These are phyloP conservation scores for Hysterium pulicare DNA, from an alignment of 2,329 filamentous ascomycete genomes.

Conservation along the genomic window DNA sequence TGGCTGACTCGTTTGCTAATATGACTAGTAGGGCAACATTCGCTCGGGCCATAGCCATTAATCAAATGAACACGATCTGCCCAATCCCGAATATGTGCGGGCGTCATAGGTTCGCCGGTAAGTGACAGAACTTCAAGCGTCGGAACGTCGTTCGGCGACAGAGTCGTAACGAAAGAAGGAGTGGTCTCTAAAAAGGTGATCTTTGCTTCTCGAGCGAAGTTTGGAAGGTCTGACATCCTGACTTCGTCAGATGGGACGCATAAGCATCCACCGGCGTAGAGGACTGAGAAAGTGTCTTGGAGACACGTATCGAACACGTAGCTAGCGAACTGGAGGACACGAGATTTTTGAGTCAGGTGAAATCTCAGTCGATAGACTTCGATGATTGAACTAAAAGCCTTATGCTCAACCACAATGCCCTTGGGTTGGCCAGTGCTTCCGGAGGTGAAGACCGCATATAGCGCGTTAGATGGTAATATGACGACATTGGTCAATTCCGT, in stretches of 20 bases:
- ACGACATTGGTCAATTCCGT: background rate
- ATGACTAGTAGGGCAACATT: constrained; percentile 5
- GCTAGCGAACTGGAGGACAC: constrained; percentile 7
- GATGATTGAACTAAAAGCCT: constrained; percentile 7
- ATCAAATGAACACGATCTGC: constrained; percentile 5
- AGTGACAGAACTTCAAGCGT: constrained; percentile 6
- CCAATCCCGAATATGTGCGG: background rate
- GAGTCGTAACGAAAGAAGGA: constrained; percentile 20
- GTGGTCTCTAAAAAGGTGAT: constrained; percentile 6
- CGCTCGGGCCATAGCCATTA: constrained; percentile 6
- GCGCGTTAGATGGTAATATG: background rate
- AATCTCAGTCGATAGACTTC: constrained; percentile 6
- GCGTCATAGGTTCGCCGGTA: constrained; percentile 1
- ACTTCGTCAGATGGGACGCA: constrained; percentile 34
- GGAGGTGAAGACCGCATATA: constrained; percentile 3
- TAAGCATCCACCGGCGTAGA: constrained; percentile 4
- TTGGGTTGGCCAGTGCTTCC: constrained; percentile 3
- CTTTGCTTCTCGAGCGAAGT: constrained; percentile 4
- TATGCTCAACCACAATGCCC: constrained; percentile 7
- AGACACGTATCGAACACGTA: constrained; percentile 8
- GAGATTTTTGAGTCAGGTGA: constrained; percentile 4
- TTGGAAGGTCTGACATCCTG: constrained; percentile 38
- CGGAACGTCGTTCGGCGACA: constrained; percentile 23
- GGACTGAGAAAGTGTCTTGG: constrained; percentile 6
- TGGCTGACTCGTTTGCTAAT: constrained; percentile 7